These are phyloP conservation scores for Huiozyma naganishii DNA, from an alignment of 805 yeast species.

Conservation along the genomic window DNA sequence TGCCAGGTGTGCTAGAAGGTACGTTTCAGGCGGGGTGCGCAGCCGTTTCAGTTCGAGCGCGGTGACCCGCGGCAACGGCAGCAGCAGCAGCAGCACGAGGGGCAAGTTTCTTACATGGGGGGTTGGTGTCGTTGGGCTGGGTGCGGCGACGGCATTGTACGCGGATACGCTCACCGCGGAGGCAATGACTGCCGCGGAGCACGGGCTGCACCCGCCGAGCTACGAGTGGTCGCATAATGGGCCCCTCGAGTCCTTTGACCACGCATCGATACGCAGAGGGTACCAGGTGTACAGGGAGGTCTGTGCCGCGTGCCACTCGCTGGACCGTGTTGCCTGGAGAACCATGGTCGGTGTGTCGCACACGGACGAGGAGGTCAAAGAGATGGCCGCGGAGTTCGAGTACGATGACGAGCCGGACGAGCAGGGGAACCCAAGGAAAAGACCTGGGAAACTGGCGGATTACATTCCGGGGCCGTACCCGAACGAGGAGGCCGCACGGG, in stretches of 20 bases:
- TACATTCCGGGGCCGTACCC: slow-evolving; percentile 90
- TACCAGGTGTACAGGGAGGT: slow-evolving; percentile 98
- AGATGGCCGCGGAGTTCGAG: slow-evolving; percentile 91
- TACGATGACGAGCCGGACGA: slow-evolving; percentile 98
- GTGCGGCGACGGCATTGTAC: slow-evolving; percentile 71
- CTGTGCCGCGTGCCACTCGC: slow-evolving; percentile 97
- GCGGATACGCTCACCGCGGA: slow-evolving; percentile 69
- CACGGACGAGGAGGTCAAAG: slow-evolving; percentile 80
- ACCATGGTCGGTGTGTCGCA: slow-evolving; percentile 94
- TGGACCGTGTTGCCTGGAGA: slow-evolving; percentile 97
- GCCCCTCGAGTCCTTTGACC: slow-evolving; percentile 84
- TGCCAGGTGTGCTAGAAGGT: no score
- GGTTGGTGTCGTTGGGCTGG: slow-evolving; percentile 43
- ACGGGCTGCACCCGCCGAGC: slow-evolving; percentile 92
- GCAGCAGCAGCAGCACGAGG: neutral
- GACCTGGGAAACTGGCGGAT: slow-evolving; percentile 97
- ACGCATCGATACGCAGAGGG: slow-evolving; percentile 95
- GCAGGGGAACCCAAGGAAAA: slow-evolving; percentile 95
- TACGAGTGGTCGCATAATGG: slow-evolving; percentile 93
- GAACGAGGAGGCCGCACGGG: slow-evolving; percentile 98
- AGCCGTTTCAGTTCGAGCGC: neutral
- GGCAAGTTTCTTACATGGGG: slow-evolving; percentile 29
- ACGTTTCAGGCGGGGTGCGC: neutral
- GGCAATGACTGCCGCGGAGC: slow-evolving; percentile 98
- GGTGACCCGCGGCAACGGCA: neutral